A percentile compares a stretch with the other conserved stretches of the same genome.
Evolutionary conservation across 306 rosid species (phyloP).

Genomic region (Lupinus albus): DNA sequence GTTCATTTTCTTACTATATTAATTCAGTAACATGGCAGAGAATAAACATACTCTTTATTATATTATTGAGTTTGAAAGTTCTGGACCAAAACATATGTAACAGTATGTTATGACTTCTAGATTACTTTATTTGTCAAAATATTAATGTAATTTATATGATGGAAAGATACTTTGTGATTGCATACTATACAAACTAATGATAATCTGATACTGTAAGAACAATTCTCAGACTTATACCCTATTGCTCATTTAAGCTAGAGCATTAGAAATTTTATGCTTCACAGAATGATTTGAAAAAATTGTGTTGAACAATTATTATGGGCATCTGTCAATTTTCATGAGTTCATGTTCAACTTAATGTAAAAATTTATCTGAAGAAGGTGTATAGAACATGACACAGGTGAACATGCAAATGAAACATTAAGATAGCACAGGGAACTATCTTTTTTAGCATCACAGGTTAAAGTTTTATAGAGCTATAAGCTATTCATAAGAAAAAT

Average conservation of each 20-base stretch:
- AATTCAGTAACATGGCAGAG: not conserved
- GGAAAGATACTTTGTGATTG: constrained; percentile 1
- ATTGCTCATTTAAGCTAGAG: too few species aligned
- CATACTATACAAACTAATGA: constrained; percentile 4
- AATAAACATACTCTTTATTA: not conserved
- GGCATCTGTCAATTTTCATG: constrained; percentile 3
- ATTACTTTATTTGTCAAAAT: not conserved
- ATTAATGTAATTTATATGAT: not conserved
- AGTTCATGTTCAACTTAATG: not conserved
- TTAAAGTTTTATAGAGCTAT: constrained; percentile 6
- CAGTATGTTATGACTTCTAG: constrained; percentile 19
- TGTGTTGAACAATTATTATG: too few species aligned
- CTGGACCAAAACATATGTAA: not conserved
- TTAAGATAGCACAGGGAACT: not conserved
- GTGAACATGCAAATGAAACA: not conserved
- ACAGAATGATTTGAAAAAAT: too few species aligned
- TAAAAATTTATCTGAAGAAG: not conserved
- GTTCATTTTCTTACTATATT: constrained; percentile 14
- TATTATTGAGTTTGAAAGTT: not conserved
- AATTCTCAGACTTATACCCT: too few species aligned
- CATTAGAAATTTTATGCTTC: too few species aligned
- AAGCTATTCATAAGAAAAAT: not conserved
- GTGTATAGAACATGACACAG: not conserved
- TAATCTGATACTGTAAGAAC: too few species aligned
- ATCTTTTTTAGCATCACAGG: not conserved